Conservation (phyloP, 352 stramenopile species). For the Phytophthora palmivora region DNA sequence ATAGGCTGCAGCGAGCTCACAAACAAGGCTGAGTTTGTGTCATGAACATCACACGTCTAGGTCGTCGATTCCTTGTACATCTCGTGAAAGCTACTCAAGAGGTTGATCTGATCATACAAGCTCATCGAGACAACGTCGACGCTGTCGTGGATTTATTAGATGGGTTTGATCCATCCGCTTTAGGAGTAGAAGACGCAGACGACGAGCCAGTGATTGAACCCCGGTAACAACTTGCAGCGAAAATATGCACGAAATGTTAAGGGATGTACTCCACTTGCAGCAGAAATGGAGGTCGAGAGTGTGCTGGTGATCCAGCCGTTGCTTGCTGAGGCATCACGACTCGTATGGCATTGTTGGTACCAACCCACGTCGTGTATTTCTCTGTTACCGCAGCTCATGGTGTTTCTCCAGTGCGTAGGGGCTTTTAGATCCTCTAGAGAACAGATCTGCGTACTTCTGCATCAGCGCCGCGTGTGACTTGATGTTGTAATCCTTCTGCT, state of each 20-base stretch:
- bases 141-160: slow-evolving; percentile 70
- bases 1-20: slow-evolving; percentile 36
- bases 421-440: slow-evolving; percentile 72
- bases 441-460: slow-evolving; percentile 80
- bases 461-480: slow-evolving; percentile 61
- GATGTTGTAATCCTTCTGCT: slow-evolving; percentile 74
- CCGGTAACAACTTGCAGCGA: slow-evolving; percentile 57
- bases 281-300: no score
- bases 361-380: neutral
- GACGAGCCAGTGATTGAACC: slow-evolving; percentile 18
- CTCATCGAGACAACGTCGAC: slow-evolving; percentile 52
- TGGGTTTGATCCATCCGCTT: slow-evolving; percentile 39
- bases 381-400: slow-evolving; percentile 62
- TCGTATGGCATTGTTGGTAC: no score
- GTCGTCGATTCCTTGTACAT: slow-evolving; percentile 55
- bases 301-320: no score
- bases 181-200: slow-evolving; percentile 14
- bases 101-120: slow-evolving; percentile 64
- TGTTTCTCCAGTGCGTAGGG: slow-evolving; percentile 80
- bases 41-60: slow-evolving; percentile 55
- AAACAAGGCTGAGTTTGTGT: slow-evolving; percentile 41
- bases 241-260: slow-evolving; percentile 44
- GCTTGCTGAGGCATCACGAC: no score
- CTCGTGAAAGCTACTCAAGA: slow-evolving; percentile 44
- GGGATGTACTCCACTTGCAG: slow-evolving; percentile 51